Conservation (phyloP, 176 grass and related monocot species). For the Areca catechu region DNA sequence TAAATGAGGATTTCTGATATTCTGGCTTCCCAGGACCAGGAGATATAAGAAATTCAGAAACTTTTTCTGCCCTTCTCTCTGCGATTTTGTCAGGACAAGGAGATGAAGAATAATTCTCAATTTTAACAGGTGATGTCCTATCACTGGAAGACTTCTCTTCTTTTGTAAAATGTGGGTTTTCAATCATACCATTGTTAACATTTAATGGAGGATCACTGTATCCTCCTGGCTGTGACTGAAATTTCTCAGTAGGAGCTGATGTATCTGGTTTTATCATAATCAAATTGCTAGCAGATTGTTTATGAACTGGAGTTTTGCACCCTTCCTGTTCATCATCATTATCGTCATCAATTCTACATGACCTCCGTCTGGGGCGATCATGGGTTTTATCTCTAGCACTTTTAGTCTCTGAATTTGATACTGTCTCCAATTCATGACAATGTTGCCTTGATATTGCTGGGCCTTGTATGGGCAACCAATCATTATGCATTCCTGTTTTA, state of each 20-base stretch:
- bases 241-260: conserved; percentile 28
- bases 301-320: conserved; percentile 52
- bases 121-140: conserved; percentile 38
- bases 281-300: conserved; percentile 35
- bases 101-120: conserved; percentile 29
- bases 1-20: conserved; percentile 8
- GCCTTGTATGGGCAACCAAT: conserved; percentile 15
- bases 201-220: conserved; percentile 25
- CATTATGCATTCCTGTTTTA: conserved; percentile 18
- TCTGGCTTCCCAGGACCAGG: background rate
- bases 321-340: conserved; percentile 39
- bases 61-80: conserved; percentile 33
- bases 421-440: conserved; percentile 22
- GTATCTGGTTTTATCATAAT: conserved; percentile 17
- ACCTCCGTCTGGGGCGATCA: conserved; percentile 39
- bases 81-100: conserved; percentile 37
- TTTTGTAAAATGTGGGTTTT: conserved; percentile 33
- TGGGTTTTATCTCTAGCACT: conserved; percentile 24
- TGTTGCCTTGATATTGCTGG: conserved; percentile 26
- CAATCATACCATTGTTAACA: conserved; percentile 28
- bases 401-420: conserved; percentile 16
- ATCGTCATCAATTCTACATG: conserved; percentile 55
- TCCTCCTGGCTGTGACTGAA: conserved; percentile 24
- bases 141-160: conserved; percentile 42
- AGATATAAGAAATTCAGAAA: background rate